Evolutionary conservation across 73 alveolate genomes (phyloP).

Genomic region (Paraurostyla sp.): DNA sequence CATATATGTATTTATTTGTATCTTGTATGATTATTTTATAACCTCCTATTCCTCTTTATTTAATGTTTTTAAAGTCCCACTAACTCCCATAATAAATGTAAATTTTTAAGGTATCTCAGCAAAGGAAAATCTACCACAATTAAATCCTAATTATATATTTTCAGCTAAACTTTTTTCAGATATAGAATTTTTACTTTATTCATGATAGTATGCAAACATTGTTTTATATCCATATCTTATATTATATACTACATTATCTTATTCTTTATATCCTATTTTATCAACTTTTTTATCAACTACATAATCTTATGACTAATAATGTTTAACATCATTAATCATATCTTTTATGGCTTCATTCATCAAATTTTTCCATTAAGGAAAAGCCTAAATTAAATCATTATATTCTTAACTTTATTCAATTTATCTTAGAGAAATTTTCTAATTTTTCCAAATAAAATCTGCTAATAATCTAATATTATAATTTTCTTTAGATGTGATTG

Average conservation of each 20-base stretch:
- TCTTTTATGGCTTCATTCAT: constrained; percentile 47
- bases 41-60: constrained; percentile 43
- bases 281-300: constrained; percentile 19
- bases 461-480: not conserved
- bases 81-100: constrained; percentile 67
- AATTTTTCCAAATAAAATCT: not conserved
- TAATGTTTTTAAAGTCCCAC: constrained; percentile 70
- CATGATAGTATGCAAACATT: constrained; percentile 68
- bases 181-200: constrained; percentile 9
- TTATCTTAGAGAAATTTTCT: not conserved
- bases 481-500: not conserved
- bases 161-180: not conserved
- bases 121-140: constrained; percentile 69
- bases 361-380: not conserved
- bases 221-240: constrained; percentile 70
- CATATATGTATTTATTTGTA: constrained; percentile 44
- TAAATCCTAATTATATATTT: constrained; percentile 14
- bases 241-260: constrained; percentile 62
- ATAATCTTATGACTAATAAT: not conserved
- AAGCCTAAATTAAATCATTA: not conserved
- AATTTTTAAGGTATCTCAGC: constrained; percentile 63
- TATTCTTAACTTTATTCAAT: not conserved
- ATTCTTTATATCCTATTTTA: constrained; percentile 64
- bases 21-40: constrained; percentile 35
- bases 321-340: not conserved